Percentiles rank a stretch among this genome's conserved stretches.
These are phyloP conservation scores for Suillus variegatus DNA, from an alignment of 768 basidiomycete species.

Conservation along the genomic window DNA sequence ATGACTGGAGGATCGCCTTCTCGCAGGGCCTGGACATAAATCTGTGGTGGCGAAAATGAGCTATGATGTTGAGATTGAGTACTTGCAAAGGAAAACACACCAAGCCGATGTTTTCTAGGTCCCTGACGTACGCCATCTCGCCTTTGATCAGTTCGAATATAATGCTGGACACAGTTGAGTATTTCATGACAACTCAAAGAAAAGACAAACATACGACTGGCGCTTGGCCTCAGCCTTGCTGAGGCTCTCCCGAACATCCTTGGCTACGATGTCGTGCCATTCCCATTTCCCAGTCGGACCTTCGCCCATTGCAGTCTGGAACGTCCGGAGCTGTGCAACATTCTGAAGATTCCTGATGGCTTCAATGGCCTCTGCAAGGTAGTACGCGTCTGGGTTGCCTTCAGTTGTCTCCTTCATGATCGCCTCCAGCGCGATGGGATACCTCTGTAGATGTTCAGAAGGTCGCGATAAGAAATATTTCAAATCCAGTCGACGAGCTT, in stretches of 20 bases:
- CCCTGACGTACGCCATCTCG: constrained; percentile 93
- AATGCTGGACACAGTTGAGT: constrained; percentile 48
- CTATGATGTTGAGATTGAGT: too few species aligned
- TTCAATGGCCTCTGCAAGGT: constrained; percentile 78
- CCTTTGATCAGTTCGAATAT: constrained; percentile 95
- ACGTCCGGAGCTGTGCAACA: constrained; percentile 81
- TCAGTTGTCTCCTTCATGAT: constrained; percentile 80
- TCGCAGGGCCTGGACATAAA: too few species aligned
- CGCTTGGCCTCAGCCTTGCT: constrained; percentile 78
- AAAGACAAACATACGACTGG: constrained; percentile 63
- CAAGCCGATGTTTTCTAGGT: constrained; percentile 81
- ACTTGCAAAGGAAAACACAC: constrained; percentile 36
- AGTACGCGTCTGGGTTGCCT: constrained; percentile 83
- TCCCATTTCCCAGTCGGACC: constrained; percentile 82
- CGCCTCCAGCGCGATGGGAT: constrained; percentile 82
- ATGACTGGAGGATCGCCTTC: too few species aligned
- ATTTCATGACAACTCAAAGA: constrained; percentile 2
- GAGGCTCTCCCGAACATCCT: constrained; percentile 60
- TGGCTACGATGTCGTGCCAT: constrained; percentile 85
- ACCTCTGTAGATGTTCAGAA: constrained; percentile 63
- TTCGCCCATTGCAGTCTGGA: constrained; percentile 87
- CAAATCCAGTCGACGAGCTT: constrained; percentile 59
- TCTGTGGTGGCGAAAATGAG: too few species aligned
- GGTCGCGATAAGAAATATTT: constrained; percentile 64
- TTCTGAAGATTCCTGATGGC: constrained; percentile 82